Percentiles rank a stretch among this genome's conserved stretches.
These are phyloP conservation scores for Elsinoe ampelina DNA, from an alignment of 2,329 filamentous ascomycete genomes.

Conservation along the genomic window DNA sequence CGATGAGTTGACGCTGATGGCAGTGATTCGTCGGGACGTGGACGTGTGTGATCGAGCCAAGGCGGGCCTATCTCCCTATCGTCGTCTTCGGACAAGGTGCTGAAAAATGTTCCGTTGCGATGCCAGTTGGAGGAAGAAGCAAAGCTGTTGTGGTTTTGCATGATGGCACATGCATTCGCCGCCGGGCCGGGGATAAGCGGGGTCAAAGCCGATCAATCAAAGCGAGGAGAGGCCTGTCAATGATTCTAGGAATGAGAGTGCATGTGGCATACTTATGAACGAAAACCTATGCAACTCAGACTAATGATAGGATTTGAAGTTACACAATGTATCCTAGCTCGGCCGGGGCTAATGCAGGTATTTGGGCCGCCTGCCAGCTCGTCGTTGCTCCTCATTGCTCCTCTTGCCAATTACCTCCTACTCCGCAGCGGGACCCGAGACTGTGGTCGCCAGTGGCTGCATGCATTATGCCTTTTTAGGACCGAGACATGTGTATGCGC, in stretches of 20 bases:
- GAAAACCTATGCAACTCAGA: too few species aligned
- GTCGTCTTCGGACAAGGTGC: neutral
- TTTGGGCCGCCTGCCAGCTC: neutral
- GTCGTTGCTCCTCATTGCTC: neutral
- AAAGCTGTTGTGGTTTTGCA: neutral
- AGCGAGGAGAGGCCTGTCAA: neutral
- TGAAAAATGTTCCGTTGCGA: neutral
- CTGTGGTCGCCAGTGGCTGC: neutral
- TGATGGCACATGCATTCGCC: neutral
- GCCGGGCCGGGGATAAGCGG: conserved; percentile 1
- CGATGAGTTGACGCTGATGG: neutral
- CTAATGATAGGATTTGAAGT: neutral
- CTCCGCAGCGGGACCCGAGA: neutral
- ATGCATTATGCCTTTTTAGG: neutral
- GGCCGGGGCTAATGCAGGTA: neutral
- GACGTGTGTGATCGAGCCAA: neutral
- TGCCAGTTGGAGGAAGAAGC: neutral
- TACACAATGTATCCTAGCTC: neutral
- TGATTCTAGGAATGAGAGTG: neutral
- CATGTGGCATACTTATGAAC: neutral
- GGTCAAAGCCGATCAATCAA: neutral
- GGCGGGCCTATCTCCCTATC: neutral
- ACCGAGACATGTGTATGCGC: too few species aligned
- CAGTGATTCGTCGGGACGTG: neutral
- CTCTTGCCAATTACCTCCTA: neutral